Conservation (phyloP, 345 rosid genomes). For the Euphorbia peplus region DNA sequence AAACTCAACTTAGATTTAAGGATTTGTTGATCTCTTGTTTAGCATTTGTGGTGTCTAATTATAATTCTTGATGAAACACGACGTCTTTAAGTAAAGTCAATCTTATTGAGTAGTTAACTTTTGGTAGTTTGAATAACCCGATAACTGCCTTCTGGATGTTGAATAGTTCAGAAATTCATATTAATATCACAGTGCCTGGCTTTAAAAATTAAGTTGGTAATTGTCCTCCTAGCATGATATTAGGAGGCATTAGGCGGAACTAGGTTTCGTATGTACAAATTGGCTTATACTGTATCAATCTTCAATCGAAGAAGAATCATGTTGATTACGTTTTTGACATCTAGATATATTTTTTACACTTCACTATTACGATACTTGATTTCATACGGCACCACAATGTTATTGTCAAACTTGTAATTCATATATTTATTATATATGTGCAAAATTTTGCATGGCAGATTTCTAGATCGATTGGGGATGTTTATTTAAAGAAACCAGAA, state of each 20-base stretch:
- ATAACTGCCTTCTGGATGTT: not conserved
- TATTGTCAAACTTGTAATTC: not conserved
- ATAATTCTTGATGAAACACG: not conserved
- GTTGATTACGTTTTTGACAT: not conserved
- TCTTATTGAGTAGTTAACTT: not conserved
- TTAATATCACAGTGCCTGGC: not conserved
- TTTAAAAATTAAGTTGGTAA: not conserved
- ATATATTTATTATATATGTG: not conserved
- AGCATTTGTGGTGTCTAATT: not conserved
- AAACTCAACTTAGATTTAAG: not conserved
- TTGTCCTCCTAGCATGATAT: not conserved
- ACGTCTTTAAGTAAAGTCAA: not conserved
- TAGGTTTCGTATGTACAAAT: no score
- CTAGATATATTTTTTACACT: not conserved
- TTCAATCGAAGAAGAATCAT: not conserved
- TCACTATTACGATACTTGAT: not conserved
- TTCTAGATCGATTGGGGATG: slow-evolving; percentile 36
- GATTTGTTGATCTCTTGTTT: not conserved
- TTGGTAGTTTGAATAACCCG: not conserved
- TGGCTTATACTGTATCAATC: not conserved
- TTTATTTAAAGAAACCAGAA: slow-evolving; percentile 32
- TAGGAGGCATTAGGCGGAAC: not conserved
- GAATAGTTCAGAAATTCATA: not conserved
- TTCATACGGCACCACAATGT: not conserved
- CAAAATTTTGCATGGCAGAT: slow-evolving; percentile 14